Evolutionary conservation across 352 stramenopile genomes (phyloP).

Genomic region (Globisporangium parvum): DNA sequence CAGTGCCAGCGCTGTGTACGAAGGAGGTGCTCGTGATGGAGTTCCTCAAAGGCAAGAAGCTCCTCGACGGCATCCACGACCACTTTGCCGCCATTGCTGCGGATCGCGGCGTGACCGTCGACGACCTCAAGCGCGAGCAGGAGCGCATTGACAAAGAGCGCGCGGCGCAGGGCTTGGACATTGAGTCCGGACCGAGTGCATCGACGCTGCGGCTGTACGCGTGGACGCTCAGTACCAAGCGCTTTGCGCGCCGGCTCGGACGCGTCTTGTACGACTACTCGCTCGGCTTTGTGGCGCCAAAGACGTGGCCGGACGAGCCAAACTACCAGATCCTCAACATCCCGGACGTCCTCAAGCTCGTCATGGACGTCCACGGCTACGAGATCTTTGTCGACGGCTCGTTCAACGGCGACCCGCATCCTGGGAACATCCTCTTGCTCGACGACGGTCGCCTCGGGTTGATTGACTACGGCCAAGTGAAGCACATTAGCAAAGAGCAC

Average conservation of each 20-base stretch:
- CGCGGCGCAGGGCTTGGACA: conserved; percentile 52
- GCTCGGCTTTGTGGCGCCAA: conserved; percentile 66
- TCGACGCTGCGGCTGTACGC: conserved; percentile 51
- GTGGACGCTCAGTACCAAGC: conserved; percentile 35
- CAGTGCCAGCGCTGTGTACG: conserved; percentile 87
- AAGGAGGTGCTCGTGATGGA: conserved; percentile 96
- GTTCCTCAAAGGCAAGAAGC: conserved; percentile 84
- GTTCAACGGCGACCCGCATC: conserved; percentile 91
- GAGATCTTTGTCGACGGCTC: conserved; percentile 91
- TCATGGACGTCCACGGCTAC: conserved; percentile 89
- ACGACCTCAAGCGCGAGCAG: conserved; percentile 80
- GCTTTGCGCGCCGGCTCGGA: conserved; percentile 26
- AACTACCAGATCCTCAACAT: conserved; percentile 70
- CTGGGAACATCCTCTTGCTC: conserved; percentile 89
- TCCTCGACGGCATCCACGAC: conserved; percentile 85
- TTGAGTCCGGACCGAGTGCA: conserved; percentile 63
- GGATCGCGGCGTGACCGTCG: conserved; percentile 78
- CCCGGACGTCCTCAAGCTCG: conserved; percentile 72
- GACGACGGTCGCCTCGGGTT: conserved; percentile 85
- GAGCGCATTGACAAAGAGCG: conserved; percentile 63
- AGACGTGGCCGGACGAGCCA: conserved; percentile 33
- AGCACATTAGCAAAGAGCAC: conserved; percentile 69
- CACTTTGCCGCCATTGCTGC: conserved; percentile 88
- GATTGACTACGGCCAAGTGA: conserved; percentile 92
- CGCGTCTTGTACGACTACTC: conserved; percentile 79